Evolutionary conservation across 805 yeast species (phyloP).

Genomic region (Nakazawaea holstii): DNA sequence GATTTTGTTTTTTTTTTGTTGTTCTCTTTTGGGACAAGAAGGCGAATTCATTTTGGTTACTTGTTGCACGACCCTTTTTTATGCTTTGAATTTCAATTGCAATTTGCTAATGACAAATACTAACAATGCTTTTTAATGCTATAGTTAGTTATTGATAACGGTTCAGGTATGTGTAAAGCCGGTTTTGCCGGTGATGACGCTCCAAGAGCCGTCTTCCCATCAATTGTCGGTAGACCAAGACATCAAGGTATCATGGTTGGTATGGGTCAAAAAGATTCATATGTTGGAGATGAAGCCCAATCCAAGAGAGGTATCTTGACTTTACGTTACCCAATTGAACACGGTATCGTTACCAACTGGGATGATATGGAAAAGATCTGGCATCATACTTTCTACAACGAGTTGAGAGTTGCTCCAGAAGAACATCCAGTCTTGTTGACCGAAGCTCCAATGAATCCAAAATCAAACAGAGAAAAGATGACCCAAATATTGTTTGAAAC

Average conservation of each 20-base stretch:
- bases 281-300: conserved; percentile 99
- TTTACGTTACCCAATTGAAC: conserved; percentile 98
- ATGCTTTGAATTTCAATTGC: not conserved
- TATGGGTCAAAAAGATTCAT: conserved; percentile 99
- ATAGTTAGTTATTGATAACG: conserved; percentile 92
- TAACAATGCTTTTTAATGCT: conserved; percentile 1
- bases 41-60: not conserved
- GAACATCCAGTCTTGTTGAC: conserved; percentile 99
- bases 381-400: conserved; percentile 99
- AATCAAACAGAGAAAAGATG: conserved; percentile 99
- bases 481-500: conserved; percentile 99
- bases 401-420: conserved; percentile 99
- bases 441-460: conserved; percentile 99
- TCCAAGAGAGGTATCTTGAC: conserved; percentile 99
- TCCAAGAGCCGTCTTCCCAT: conserved; percentile 99
- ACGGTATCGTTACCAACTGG: conserved; percentile 99
- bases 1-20: not conserved
- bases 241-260: conserved; percentile 99
- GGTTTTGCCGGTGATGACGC: conserved; percentile 99
- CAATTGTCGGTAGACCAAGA: conserved; percentile 99
- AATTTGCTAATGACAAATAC: conserved; percentile 1
- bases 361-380: conserved; percentile 99
- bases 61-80: not conserved
- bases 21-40: not conserved
- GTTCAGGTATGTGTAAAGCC: conserved; percentile 99